A percentile compares a stretch with the other conserved stretches of the same genome.
Evolutionary conservation across 139 green algal genomes (phyloP).

Genomic region (Volvox reticuliferus): DNA sequence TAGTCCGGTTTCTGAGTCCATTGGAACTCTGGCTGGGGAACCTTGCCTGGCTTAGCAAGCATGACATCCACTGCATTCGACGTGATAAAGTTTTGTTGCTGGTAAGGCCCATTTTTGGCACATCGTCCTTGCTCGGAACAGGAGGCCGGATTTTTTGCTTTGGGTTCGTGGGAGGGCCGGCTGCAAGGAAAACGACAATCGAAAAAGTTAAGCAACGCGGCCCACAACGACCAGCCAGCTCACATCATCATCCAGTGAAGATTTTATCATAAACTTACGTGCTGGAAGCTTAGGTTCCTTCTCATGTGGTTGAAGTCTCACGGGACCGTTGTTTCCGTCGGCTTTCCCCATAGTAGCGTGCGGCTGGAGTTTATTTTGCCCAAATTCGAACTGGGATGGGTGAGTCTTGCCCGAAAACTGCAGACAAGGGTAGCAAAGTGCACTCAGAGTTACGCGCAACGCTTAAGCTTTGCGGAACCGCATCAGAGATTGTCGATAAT

Average conservation of each 20-base stretch:
- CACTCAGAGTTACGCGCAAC: background rate
- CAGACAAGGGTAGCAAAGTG: background rate
- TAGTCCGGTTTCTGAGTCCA: constrained; percentile 79
- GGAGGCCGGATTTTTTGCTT: constrained; percentile 74
- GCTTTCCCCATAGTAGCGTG: constrained; percentile 72
- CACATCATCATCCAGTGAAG: background rate
- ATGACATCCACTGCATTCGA: constrained; percentile 84
- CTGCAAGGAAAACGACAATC: constrained; percentile 29
- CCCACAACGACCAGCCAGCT: background rate
- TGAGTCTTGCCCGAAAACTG: constrained; percentile 52
- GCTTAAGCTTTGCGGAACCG: too few relatives aligned
- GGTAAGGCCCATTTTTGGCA: constrained; percentile 74
- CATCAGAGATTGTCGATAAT: too few relatives aligned
- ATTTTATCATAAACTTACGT: constrained; percentile 62
- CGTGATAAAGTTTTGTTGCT: constrained; percentile 89
- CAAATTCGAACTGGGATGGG: constrained; percentile 52
- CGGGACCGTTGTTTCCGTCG: constrained; percentile 57
- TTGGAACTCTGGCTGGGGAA: constrained; percentile 53
- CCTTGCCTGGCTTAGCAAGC: constrained; percentile 65
- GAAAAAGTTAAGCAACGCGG: background rate
- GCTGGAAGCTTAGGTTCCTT: constrained; percentile 78
- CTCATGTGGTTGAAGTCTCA: constrained; percentile 68
- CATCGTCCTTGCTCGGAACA: constrained; percentile 71
- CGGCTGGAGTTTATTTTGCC: constrained; percentile 51
- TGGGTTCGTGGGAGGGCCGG: constrained; percentile 48